Evolutionary conservation across 441 rosid species (phyloP).

Genomic region (Arabidopsis hybrid): DNA sequence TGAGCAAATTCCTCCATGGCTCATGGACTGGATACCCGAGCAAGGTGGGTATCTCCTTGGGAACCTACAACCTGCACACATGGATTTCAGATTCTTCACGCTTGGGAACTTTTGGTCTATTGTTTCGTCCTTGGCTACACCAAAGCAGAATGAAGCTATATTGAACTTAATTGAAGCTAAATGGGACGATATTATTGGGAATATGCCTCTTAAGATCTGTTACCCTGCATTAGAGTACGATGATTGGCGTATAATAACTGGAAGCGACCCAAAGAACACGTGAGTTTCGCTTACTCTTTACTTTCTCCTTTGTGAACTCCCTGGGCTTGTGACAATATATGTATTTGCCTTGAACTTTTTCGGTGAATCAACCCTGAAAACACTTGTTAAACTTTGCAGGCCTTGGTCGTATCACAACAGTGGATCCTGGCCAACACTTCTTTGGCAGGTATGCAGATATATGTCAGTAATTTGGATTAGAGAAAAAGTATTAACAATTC

Average conservation of each 20-base stretch:
- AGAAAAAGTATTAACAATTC: neutral
- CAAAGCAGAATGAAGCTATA: slow-evolving; percentile 82
- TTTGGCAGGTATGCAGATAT: slow-evolving; percentile 74
- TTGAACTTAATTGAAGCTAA: slow-evolving; percentile 85
- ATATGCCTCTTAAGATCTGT: slow-evolving; percentile 92
- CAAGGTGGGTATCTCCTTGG: slow-evolving; percentile 91
- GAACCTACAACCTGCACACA: slow-evolving; percentile 94
- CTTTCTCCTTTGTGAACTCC: neutral
- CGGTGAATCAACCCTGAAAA: slow-evolving; percentile 6
- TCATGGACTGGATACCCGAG: slow-evolving; percentile 94
- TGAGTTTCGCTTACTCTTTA: slow-evolving; percentile 46
- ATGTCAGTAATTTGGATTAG: neutral
- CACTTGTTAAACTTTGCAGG: slow-evolving; percentile 51
- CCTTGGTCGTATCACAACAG: slow-evolving; percentile 96
- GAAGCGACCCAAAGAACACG: slow-evolving; percentile 96
- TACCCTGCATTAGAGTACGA: slow-evolving; percentile 95
- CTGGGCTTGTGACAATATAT: neutral
- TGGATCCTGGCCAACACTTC: slow-evolving; percentile 93
- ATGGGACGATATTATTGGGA: slow-evolving; percentile 86
- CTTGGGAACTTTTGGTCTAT: slow-evolving; percentile 91
- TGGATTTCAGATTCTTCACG: slow-evolving; percentile 93
- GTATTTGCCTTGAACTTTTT: neutral
- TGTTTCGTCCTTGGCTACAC: slow-evolving; percentile 74
- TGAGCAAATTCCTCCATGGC: slow-evolving; percentile 93
- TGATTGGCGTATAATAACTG: slow-evolving; percentile 94